Evolutionary conservation across 257 asterid genomes (phyloP).

Genomic region (Solanum virginianum): DNA sequence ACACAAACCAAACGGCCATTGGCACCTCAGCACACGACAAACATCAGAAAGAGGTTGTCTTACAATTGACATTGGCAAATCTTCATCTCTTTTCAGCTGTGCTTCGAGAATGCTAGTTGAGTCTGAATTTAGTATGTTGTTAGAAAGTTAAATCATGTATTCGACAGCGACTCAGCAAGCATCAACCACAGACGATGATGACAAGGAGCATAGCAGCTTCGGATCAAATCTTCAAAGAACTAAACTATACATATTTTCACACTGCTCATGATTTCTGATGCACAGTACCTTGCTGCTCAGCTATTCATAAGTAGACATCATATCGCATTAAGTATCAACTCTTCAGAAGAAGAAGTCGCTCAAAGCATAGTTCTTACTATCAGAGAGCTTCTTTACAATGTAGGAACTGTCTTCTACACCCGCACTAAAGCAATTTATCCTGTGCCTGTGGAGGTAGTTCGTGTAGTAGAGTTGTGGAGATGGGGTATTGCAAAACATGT

Average conservation of each 20-base stretch:
- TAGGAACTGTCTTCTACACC: constrained; percentile 57
- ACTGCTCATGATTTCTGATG: neutral
- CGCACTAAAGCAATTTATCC: constrained; percentile 63
- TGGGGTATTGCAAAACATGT: neutral
- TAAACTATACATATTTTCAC: neutral
- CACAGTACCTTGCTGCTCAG: neutral
- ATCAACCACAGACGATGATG: neutral
- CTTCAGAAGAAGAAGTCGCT: constrained; percentile 65
- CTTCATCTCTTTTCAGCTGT: neutral
- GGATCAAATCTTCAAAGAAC: neutral
- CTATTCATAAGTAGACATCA: neutral
- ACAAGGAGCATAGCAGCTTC: neutral
- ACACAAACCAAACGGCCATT: neutral
- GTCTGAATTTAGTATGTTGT: neutral
- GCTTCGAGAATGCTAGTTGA: neutral
- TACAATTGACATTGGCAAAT: neutral
- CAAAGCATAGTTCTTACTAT: constrained; percentile 14
- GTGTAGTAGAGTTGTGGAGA: neutral
- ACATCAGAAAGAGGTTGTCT: neutral
- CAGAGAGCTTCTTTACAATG: constrained; percentile 23
- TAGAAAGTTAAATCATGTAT: neutral
- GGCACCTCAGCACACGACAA: neutral
- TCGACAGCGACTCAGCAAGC: neutral
- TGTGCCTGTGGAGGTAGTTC: constrained; percentile 45
- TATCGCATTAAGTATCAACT: neutral